phyloP scores from a whole-genome alignment of 805 yeast species.

The Nakazawaea populi region DNA sequence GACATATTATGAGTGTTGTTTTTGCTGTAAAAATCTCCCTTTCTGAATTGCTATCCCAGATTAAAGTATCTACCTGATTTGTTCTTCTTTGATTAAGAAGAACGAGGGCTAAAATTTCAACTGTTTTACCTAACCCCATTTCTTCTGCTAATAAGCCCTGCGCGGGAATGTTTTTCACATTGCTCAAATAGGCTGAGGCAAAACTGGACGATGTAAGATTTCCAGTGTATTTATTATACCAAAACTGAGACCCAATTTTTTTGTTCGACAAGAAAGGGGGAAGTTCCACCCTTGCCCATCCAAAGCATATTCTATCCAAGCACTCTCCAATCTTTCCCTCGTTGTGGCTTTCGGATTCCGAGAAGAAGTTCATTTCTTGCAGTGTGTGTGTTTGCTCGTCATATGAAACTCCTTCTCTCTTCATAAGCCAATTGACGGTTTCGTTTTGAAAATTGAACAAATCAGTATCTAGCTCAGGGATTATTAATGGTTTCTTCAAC shows the following conservation, averaged over 20 bases:
- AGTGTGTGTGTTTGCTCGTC: conserved; percentile 22
- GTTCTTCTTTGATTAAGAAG: conserved; percentile 51
- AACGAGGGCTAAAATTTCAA: conserved; percentile 70
- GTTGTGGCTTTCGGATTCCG: conserved; percentile 7
- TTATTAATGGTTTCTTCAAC: conserved; percentile 16
- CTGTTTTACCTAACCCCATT: conserved; percentile 96
- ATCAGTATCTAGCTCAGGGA: conserved; percentile 37
- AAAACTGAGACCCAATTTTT: conserved; percentile 17
- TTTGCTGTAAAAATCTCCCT: conserved; percentile 46
- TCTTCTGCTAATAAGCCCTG: conserved; percentile 84
- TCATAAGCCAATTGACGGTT: conserved; percentile 52
- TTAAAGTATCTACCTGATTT: conserved; percentile 15
- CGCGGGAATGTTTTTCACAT: conserved; percentile 21
- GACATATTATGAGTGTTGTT: conserved; percentile 81
- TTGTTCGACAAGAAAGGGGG: neutral
- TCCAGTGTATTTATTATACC: conserved; percentile 49
- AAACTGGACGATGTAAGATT: conserved; percentile 31
- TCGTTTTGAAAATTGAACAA: conserved; percentile 46
- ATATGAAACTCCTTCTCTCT: conserved; percentile 39
- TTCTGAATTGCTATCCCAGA: conserved; percentile 32
- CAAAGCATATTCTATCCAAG: conserved; percentile 42
- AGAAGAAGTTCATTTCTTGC: conserved; percentile 17
- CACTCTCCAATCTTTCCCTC: conserved; percentile 22
- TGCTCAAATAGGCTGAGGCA: conserved; percentile 22
- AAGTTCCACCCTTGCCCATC: conserved; percentile 36